These are phyloP conservation scores for Oenanthe javanica DNA, from an alignment of 140 eudicot genomes.

Conservation along the genomic window DNA sequence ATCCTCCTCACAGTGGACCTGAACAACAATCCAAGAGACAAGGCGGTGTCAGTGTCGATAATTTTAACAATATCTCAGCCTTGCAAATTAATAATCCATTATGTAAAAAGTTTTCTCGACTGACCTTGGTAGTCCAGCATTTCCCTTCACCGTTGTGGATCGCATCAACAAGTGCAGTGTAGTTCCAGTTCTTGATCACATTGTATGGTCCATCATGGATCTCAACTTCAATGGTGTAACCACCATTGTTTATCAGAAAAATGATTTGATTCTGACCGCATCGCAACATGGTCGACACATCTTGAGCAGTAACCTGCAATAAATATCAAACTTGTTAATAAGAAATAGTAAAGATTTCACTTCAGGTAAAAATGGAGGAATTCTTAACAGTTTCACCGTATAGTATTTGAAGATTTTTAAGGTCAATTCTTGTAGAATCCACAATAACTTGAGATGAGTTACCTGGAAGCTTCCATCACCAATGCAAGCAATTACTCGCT, in stretches of 20 bases:
- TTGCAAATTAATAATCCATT: background rate
- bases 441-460: background rate
- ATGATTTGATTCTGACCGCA: slow-evolving; percentile 45
- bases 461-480: slow-evolving; percentile 67
- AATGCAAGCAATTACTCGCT: slow-evolving; percentile 54
- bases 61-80: background rate
- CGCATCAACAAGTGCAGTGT: slow-evolving; percentile 57
- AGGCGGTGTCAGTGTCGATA: background rate
- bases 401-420: background rate
- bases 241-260: slow-evolving; percentile 47
- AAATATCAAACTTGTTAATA: background rate
- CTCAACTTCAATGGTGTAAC: slow-evolving; percentile 68
- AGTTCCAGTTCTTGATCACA: slow-evolving; percentile 73
- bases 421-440: background rate
- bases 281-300: slow-evolving; percentile 47
- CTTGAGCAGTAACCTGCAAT: slow-evolving; percentile 49
- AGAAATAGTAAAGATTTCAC: background rate
- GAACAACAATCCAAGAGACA: background rate
- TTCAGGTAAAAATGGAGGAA: too few relatives aligned
- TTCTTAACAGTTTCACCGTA: background rate
- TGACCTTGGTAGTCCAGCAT: slow-evolving; percentile 42
- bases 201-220: slow-evolving; percentile 81
- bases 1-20: slow-evolving; percentile 45
- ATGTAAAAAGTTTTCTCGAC: background rate
- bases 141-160: slow-evolving; percentile 58